Evolutionary conservation across 495 filamentous ascomycete species (phyloP), one percentile per base, ranked within the genome.

Genomic region (Rhizodiscina lignyota): DNA sequence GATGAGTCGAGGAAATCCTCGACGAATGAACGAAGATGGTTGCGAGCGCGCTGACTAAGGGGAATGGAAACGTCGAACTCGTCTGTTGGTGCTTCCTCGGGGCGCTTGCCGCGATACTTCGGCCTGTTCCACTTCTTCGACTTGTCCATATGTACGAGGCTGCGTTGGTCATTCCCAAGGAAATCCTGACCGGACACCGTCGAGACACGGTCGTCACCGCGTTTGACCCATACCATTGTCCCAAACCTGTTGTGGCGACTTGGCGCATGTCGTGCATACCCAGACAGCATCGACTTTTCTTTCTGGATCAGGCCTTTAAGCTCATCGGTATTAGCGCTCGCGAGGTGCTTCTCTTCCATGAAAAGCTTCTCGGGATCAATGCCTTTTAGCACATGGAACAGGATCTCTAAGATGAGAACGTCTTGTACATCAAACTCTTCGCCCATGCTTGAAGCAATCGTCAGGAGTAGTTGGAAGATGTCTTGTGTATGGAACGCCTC

Each of bases 141-240:
- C 33, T 70, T 72, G 49, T 99, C 91, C 77, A 96, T 91, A 53
- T 93, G 86, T 18, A 67, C 58, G 31, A 85, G 60, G n/a, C 72
- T 76, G 5, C 68, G 62, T 34, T 80, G 70, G n/a, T 67, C 64
- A 41, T 87, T 74, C 17, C 75, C 67, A 35, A 96, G 65, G 12
- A 77, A 74, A 43, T 79, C 73, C 51, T 96, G 91, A 5, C 91
- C 91, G 2, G 83, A 82, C 2, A 99, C 73, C 0, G 85, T 87
- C 4, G 80, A 75, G 31, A 87, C 63, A 44, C 70, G 68, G 5
- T 67, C 62, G 49, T 89, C 81, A 36, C 80, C 79, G 34, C 83
- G 66, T 58, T 94, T 83, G 27, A 99, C 74, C 89, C 91, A 96
- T 15, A 93, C 77, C 77, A 94, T 94, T 11, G 85, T 92, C 1